These are phyloP conservation scores for Paxillus involutus DNA, from an alignment of 768 basidiomycete species.

Conservation along the genomic window DNA sequence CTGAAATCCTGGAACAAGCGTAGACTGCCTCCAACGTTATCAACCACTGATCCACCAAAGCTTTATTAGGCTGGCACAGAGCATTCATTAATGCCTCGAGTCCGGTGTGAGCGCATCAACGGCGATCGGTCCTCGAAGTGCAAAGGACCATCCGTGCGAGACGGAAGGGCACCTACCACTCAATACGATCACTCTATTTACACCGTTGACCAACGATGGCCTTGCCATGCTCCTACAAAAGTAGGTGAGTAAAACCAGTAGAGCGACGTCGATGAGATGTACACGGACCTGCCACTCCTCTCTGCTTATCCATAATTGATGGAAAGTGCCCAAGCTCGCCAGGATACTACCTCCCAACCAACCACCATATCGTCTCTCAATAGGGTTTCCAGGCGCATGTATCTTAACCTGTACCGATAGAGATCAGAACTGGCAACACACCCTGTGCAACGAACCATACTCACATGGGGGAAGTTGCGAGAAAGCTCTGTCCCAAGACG, in stretches of 20 bases:
- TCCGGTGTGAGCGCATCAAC: background rate
- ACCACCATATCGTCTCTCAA: constrained; percentile 86
- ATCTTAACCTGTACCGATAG: constrained; percentile 72
- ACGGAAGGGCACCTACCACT: background rate
- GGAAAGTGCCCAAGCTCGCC: constrained; percentile 94
- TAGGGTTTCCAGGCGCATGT: constrained; percentile 86
- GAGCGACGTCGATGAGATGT: background rate
- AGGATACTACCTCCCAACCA: constrained; percentile 98
- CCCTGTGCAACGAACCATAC: constrained; percentile 26
- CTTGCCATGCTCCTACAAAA: constrained; percentile 72
- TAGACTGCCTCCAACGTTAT: no score
- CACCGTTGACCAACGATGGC: constrained; percentile 83
- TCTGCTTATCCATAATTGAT: constrained; percentile 92
- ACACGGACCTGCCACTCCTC: constrained; percentile 86
- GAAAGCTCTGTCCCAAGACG: constrained; percentile 76
- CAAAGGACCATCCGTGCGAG: background rate
- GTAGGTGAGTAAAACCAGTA: constrained; percentile 1
- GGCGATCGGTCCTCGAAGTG: background rate
- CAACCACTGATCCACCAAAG: no score
- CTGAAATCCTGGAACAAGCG: background rate
- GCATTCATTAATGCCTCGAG: no score
- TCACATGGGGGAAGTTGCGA: constrained; percentile 75
- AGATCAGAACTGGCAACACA: constrained; percentile 8
- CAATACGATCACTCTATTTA: constrained; percentile 48
- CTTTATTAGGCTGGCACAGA: no score